Conservation (phyloP, 257 asterid species). For the Scutellaria galericulata region DNA sequence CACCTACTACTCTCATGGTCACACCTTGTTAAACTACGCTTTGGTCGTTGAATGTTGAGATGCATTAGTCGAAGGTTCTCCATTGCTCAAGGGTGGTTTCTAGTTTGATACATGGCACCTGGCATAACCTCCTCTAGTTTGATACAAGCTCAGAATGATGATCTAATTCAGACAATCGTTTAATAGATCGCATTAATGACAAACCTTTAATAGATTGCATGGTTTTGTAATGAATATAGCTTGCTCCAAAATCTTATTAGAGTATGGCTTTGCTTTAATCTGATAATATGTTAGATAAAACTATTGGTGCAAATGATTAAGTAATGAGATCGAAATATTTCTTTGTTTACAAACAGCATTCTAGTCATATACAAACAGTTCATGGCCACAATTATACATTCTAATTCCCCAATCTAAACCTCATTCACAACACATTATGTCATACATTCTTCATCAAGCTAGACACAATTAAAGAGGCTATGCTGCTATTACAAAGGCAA, state of each 20-base stretch:
- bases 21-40: conserved; percentile 11
- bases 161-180: background rate
- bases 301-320: background rate
- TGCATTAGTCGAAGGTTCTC: conserved; percentile 21
- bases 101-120: background rate
- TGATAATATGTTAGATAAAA: background rate
- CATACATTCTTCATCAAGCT: background rate
- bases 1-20: background rate
- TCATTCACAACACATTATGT: conserved; percentile 18
- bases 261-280: no score
- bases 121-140: no score
- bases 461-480: conserved; percentile 20
- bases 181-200: no score
- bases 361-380: no score
- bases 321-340: no score
- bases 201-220: no score
- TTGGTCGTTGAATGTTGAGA: background rate
- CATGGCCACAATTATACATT: conserved; percentile 4
- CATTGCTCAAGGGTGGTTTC: background rate
- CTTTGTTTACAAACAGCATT: no score
- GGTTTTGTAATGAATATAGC: no score
- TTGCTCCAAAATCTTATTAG: no score
- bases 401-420: conserved; percentile 10
- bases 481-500: background rate
- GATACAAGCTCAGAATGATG: background rate